These are phyloP conservation scores for Phytophthora nicotianae DNA, from an alignment of 352 stramenopile genomes.

Conservation along the genomic window DNA sequence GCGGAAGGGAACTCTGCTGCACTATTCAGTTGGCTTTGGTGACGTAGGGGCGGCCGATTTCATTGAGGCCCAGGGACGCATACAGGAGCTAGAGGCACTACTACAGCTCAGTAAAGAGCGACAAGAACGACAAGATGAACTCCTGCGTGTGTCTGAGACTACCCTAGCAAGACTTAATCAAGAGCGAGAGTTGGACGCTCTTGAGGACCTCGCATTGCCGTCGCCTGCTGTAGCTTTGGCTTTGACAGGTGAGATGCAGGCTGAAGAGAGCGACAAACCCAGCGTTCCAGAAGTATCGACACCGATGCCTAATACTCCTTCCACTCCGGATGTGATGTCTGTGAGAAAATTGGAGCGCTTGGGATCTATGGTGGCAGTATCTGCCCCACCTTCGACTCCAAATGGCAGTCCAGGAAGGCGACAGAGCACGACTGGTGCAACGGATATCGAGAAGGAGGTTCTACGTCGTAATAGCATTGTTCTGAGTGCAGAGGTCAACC, in stretches of 20 bases:
- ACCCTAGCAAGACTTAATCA: conserved; percentile 61
- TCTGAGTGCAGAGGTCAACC: conserved; percentile 42
- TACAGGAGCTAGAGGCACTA: conserved; percentile 63
- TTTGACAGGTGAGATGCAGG: conserved; percentile 11
- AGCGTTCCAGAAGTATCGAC: not conserved
- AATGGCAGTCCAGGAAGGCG: conserved; percentile 11
- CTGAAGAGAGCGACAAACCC: conserved; percentile 7
- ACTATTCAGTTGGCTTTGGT: conserved; percentile 24
- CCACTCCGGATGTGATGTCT: conserved; percentile 3
- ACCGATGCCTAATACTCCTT: not conserved
- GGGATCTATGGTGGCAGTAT: conserved; percentile 3
- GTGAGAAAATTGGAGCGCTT: conserved; percentile 11
- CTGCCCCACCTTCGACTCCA: conserved; percentile 18
- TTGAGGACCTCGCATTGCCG: conserved; percentile 40
- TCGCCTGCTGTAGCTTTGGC: conserved; percentile 22
- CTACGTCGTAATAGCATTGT: conserved; percentile 41
- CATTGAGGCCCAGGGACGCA: conserved; percentile 60
- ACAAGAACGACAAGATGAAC: conserved; percentile 60
- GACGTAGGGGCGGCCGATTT: conserved; percentile 57
- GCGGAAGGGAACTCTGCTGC: conserved; percentile 63
- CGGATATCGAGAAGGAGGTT: conserved; percentile 45
- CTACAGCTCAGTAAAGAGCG: conserved; percentile 61
- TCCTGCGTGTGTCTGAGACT: conserved; percentile 60
- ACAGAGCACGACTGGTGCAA: conserved; percentile 11
- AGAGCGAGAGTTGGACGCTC: conserved; percentile 44